Evolutionary conservation across 106 monocot genomes (phyloP).

Genomic region (Dendrobium chrysotoxum): DNA sequence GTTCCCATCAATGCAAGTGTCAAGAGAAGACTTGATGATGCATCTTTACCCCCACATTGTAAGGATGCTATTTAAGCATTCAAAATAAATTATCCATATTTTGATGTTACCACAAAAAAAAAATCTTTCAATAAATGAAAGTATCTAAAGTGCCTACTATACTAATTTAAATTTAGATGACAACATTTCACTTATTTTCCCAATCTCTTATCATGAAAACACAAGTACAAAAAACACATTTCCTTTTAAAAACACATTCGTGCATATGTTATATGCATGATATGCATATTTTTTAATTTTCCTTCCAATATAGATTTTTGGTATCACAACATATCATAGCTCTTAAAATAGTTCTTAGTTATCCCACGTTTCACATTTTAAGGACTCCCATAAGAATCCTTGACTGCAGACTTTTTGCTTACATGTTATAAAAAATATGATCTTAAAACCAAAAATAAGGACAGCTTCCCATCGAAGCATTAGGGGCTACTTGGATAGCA

Average conservation of each 20-base stretch:
- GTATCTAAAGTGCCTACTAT: neutral
- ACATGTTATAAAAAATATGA: neutral
- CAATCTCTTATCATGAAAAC: neutral
- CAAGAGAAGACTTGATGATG: neutral
- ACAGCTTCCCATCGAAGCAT: neutral
- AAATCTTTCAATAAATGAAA: neutral
- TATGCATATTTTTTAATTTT: neutral
- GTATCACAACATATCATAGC: neutral
- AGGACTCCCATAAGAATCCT: neutral
- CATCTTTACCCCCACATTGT: neutral
- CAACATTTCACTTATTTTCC: neutral
- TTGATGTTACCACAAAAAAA: neutral
- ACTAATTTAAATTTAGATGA: neutral
- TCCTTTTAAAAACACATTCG: neutral
- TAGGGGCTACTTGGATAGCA: neutral
- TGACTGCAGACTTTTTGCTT: neutral
- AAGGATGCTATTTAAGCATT: neutral
- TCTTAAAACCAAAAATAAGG: neutral
- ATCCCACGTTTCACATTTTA: neutral
- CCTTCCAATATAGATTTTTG: neutral
- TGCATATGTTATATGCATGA: neutral
- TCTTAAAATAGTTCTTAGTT: neutral
- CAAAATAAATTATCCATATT: neutral
- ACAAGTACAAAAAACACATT: neutral
- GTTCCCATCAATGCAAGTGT: neutral